Conservation (phyloP, 140 eudicot species). For the Senecio squalidus region DNA sequence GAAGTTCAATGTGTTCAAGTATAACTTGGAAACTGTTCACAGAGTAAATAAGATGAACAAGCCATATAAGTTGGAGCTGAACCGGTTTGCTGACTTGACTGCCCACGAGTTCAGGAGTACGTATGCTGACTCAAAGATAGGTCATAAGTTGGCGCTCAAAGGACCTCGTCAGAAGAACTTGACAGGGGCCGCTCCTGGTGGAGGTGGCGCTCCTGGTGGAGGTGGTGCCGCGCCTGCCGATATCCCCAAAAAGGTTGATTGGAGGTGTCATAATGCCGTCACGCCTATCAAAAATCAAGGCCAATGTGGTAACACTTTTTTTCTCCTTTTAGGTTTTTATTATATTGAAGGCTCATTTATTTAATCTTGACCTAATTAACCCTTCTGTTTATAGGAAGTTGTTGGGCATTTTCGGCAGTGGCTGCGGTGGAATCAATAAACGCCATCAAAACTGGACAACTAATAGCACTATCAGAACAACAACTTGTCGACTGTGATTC, state of each 20-base stretch:
- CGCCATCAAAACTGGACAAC: conserved; percentile 45
- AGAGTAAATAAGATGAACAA: too few species aligned
- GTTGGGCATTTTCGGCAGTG: conserved; percentile 27
- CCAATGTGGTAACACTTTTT: conserved; percentile 43
- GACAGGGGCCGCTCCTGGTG: too few species aligned
- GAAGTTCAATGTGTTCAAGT: too few species aligned
- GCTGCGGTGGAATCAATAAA: conserved; percentile 23
- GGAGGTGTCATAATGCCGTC: conserved; percentile 71
- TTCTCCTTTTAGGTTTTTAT: too few species aligned
- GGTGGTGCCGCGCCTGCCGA: neutral
- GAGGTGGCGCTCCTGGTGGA: too few species aligned
- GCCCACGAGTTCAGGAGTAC: conserved; percentile 50
- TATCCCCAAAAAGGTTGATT: conserved; percentile 58
- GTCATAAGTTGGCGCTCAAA: conserved; percentile 41
- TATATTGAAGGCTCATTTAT: neutral
- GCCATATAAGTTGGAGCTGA: conserved; percentile 62
- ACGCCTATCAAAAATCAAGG: conserved; percentile 67
- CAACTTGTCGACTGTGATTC: conserved; percentile 69
- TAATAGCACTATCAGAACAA: conserved; percentile 60
- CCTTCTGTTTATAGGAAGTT: conserved; percentile 10
- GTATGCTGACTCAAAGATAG: conserved; percentile 53
- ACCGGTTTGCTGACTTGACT: conserved; percentile 83
- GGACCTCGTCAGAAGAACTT: conserved; percentile 9
- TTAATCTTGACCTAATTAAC: neutral
- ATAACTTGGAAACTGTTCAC: conserved; percentile 45